Evolutionary conservation across 129 eudicot genomes (phyloP).

Genomic region (Chrysanthemum makinoi): DNA sequence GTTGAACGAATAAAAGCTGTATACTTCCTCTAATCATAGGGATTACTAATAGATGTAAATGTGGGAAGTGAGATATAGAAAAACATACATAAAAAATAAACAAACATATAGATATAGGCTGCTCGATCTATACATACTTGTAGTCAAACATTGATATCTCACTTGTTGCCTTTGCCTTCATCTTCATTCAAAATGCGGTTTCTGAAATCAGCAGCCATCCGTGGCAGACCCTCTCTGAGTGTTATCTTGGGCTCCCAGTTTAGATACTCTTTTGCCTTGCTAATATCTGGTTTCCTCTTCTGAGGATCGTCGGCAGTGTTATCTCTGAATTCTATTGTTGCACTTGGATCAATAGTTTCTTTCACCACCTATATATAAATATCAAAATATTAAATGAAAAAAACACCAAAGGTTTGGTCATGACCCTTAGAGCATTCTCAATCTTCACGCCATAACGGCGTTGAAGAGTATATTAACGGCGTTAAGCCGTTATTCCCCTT

Average conservation of each 20-base stretch:
- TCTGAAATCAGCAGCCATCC: slow-evolving; percentile 71
- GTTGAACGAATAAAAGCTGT: slow-evolving; percentile 11
- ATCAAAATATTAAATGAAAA: not conserved
- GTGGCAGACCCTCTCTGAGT: slow-evolving; percentile 70
- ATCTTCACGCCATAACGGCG: no score
- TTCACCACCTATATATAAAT: slow-evolving; percentile 51
- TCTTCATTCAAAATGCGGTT: slow-evolving; percentile 82
- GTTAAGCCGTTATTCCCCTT: no score
- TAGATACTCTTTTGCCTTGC: slow-evolving; percentile 63
- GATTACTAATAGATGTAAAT: slow-evolving; percentile 16
- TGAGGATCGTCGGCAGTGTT: slow-evolving; percentile 96
- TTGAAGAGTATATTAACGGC: no score
- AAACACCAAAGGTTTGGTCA: not conserved
- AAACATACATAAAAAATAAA: slow-evolving; percentile 25
- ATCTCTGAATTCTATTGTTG: slow-evolving; percentile 59
- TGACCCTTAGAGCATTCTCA: no score
- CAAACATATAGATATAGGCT: slow-evolving; percentile 29
- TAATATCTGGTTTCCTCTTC: slow-evolving; percentile 81
- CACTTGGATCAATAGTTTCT: slow-evolving; percentile 73
- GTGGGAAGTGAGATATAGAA: slow-evolving; percentile 1
- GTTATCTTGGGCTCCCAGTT: slow-evolving; percentile 84
- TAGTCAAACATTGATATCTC: not conserved
- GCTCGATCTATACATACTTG: slow-evolving; percentile 40
- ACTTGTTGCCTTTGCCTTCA: slow-evolving; percentile 66
- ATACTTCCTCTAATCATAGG: slow-evolving; percentile 12